Evolutionary conservation across 2,329 filamentous ascomycete species (phyloP), one percentile per base, ranked within the genome.

Genomic region (Colletotrichum cuscutae): DNA sequence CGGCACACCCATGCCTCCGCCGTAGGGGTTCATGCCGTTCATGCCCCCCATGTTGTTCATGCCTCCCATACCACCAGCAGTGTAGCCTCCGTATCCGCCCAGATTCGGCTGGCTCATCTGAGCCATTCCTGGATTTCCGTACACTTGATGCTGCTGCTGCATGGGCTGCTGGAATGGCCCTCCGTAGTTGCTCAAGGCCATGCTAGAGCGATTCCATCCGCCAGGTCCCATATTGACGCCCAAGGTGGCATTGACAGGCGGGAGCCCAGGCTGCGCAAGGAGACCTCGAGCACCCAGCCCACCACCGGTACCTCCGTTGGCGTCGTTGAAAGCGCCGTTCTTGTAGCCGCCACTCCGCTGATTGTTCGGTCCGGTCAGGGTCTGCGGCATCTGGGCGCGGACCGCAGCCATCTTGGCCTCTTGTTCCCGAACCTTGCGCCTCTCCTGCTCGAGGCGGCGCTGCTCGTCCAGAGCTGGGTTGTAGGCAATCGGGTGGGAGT

Each of bases 241-340:
- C 9, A 79, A 72, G 26, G 76, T 78, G 5, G 78, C 78, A 19
- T 71, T 67, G 6, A 76, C 78, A 61, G 35, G 30, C 24, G 77
- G 61, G 5, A 49, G 42, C 1, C 42, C 42, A 49, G 42, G 42
- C 8, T 49, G 42, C 8, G 19, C 42, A 2, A 49, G 19, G 19
- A 49, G 42, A 49, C 42, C 42, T 49, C 42, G 42, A 9, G 42
- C 42, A 9, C 37, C 37, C 49, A 76, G 74, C 28, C 63, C 52
- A 15, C 78, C 79, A 13, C 76, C 54, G 4, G 78, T 78, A 3
- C 88, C 88, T 5, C 83, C 88, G 15, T 77, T 79, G 1, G 87
- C 87, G 65, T 89, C 87, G 75, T 90, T 90, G 77, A 87, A 90
- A n/a, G 82, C 81, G 3, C 89, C 89, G 24, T 85, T 83, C 75